These are phyloP conservation scores for Cladosporium sp. DNA, from an alignment of 2,329 filamentous ascomycete species.

Conservation along the genomic window DNA sequence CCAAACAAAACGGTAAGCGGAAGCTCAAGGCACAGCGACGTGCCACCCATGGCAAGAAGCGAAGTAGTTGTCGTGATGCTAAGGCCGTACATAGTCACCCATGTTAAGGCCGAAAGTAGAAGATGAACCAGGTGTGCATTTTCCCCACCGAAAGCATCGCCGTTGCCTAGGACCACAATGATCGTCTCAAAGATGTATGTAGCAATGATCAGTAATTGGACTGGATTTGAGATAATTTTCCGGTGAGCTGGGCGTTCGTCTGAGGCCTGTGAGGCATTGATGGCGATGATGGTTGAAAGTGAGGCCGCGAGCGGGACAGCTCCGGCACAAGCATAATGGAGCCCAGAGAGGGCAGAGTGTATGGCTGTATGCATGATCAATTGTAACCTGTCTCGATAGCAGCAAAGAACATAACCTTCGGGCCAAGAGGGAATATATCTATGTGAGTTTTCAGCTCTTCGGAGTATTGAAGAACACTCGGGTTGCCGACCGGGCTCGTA, in stretches of 20 bases:
- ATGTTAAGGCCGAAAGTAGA: constrained; percentile 23
- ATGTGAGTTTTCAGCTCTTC: constrained; percentile 1
- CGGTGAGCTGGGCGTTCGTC: background rate
- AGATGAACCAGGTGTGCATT: constrained; percentile 37
- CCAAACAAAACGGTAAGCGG: background rate
- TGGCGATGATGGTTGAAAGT: background rate
- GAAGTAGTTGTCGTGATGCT: background rate
- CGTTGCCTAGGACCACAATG: constrained; percentile 38
- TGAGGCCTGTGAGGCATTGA: background rate
- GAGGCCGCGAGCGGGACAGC: background rate
- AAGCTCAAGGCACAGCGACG: background rate
- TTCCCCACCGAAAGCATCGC: constrained; percentile 39
- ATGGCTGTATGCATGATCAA: background rate
- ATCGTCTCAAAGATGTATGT: constrained; percentile 29
- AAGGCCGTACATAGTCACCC: background rate
- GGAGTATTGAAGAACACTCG: background rate
- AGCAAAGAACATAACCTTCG: background rate
- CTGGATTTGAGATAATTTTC: background rate
- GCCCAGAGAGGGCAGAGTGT: background rate
- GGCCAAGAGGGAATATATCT: background rate
- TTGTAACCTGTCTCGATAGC: background rate
- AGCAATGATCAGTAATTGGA: background rate
- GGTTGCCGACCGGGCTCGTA: background rate
- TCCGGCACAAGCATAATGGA: constrained; percentile 17
- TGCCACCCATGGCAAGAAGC: background rate